Percentiles rank a stretch among this genome's conserved stretches.
These are phyloP conservation scores for Cryptococcus sp. DNA, from an alignment of 1,284 basidiomycete species.

Conservation along the genomic window DNA sequence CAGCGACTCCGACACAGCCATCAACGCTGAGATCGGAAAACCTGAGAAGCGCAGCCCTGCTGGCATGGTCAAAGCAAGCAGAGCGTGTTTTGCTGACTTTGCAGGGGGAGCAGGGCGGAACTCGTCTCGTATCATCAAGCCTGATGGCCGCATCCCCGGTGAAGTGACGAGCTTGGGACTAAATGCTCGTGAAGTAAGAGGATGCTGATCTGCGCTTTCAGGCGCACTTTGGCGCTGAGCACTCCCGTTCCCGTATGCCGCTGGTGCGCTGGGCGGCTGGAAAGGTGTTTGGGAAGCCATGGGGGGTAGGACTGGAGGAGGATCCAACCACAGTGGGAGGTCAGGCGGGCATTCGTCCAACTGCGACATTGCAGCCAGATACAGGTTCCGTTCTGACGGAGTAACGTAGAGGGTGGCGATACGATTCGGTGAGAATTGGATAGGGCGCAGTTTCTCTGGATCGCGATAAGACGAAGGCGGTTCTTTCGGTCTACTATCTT, in stretches of 20 bases:
- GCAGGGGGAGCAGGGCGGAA: constrained; percentile 17
- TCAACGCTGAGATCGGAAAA: constrained; percentile 30
- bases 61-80: constrained; percentile 32
- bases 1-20: constrained; percentile 27
- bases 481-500: neutral
- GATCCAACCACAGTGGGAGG: constrained; percentile 42
- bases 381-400: constrained; percentile 42
- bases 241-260: neutral
- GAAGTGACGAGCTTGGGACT: constrained; percentile 40
- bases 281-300: constrained; percentile 4
- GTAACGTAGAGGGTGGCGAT: constrained; percentile 40
- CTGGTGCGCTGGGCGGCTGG: neutral
- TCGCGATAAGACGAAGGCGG: constrained; percentile 13
- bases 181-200: constrained; percentile 15
- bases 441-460: constrained; percentile 24
- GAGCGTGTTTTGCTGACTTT: constrained; percentile 25
- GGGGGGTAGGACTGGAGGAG: constrained; percentile 35
- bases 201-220: constrained; percentile 8
- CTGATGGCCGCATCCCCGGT: constrained; percentile 22
- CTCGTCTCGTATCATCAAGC: constrained; percentile 34
- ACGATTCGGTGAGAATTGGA: constrained; percentile 35
- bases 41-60: constrained; percentile 32
- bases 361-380: constrained; percentile 43
- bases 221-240: constrained; percentile 6
- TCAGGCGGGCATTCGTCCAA: constrained; percentile 35